Evolutionary conservation across 352 stramenopile species (phyloP).

Genomic region (Halophytophthora batemanensis): DNA sequence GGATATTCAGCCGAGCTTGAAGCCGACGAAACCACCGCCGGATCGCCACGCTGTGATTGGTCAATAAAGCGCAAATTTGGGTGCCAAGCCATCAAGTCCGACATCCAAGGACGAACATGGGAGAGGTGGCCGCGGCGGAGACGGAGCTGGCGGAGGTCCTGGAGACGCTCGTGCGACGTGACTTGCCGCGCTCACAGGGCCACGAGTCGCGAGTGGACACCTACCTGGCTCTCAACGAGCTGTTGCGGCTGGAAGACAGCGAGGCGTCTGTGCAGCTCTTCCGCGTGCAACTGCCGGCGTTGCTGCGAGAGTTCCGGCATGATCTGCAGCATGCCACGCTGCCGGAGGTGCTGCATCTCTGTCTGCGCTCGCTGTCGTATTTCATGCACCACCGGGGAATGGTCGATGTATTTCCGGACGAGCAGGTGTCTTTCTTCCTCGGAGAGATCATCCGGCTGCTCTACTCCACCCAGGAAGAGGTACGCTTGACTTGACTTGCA

Average conservation of each 20-base stretch:
- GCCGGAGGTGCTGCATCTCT: slow-evolving; percentile 34
- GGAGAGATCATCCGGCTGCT: slow-evolving; percentile 45
- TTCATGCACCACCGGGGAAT: slow-evolving; percentile 57
- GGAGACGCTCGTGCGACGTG: slow-evolving; percentile 23
- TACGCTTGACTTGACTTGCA: no score
- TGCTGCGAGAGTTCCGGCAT: slow-evolving; percentile 42
- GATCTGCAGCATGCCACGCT: slow-evolving; percentile 47
- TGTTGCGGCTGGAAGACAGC: slow-evolving; percentile 59
- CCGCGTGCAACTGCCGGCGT: slow-evolving; percentile 24
- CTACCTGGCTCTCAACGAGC: slow-evolving; percentile 54
- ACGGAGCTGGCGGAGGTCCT: slow-evolving; percentile 33
- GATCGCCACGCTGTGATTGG: not conserved
- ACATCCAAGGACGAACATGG: slow-evolving; percentile 13
- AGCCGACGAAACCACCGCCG: not conserved
- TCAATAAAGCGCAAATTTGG: no score
- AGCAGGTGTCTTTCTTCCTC: slow-evolving; percentile 40
- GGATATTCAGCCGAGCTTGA: no score
- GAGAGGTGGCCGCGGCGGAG: slow-evolving; percentile 13
- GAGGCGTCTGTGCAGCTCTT: slow-evolving; percentile 37
- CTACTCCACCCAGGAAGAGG: slow-evolving; percentile 54
- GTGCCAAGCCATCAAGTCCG: not conserved
- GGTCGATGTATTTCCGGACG: slow-evolving; percentile 30
- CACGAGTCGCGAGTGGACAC: slow-evolving; percentile 42
- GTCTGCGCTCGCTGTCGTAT: slow-evolving; percentile 63
- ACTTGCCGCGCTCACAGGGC: slow-evolving; percentile 34